phyloP scores from a whole-genome alignment of 2,329 filamentous ascomycete genomes.

The Pestalotiopsis sp. region DNA sequence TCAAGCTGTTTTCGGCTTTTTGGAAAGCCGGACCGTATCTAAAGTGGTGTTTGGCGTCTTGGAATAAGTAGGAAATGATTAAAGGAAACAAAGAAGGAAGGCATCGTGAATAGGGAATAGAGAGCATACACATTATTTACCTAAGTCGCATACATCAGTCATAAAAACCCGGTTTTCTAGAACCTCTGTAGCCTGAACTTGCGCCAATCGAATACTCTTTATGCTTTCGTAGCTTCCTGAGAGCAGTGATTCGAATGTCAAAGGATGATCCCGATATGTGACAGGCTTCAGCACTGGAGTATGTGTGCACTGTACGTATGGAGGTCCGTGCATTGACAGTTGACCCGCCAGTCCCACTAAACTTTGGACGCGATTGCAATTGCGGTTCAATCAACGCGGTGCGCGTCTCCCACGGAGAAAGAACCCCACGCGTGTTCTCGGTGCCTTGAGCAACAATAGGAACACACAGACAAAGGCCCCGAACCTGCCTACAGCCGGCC shows the following conservation, averaged over 20 bases:
- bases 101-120: neutral
- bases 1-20: too few species aligned
- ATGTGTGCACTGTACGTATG: neutral
- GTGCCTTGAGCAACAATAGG: neutral
- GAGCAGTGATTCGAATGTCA: too few species aligned
- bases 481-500: neutral
- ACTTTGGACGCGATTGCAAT: neutral
- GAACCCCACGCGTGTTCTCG: neutral
- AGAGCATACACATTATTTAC: neutral
- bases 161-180: too few species aligned
- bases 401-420: conserved; percentile 1
- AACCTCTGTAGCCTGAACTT: too few species aligned
- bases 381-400: conserved; percentile 9
- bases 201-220: too few species aligned
- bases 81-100: neutral
- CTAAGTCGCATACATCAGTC: neutral
- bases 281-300: too few species aligned
- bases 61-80: too few species aligned
- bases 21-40: too few species aligned
- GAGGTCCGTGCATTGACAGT: neutral
- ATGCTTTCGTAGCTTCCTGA: too few species aligned
- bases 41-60: too few species aligned
- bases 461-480: neutral
- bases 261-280: too few species aligned
- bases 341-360: neutral